These are phyloP conservation scores for Suillus placidus DNA, from an alignment of 768 basidiomycete species.

Conservation along the genomic window DNA sequence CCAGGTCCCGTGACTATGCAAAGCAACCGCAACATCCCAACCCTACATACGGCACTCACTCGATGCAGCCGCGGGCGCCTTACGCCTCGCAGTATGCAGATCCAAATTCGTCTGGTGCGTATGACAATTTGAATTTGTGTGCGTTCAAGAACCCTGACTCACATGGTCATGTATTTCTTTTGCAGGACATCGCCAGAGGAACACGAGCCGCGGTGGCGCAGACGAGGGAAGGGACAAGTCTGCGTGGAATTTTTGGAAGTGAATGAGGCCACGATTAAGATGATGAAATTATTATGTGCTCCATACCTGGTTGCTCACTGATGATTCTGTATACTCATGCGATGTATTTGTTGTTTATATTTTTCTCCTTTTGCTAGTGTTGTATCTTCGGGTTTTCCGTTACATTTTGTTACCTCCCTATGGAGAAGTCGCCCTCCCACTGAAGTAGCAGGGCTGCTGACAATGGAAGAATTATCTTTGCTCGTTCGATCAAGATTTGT, in stretches of 20 bases:
- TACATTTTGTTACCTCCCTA: neutral
- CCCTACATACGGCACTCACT: neutral
- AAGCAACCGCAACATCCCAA: neutral
- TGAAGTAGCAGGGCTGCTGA: neutral
- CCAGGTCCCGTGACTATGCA: neutral
- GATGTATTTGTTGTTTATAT: neutral
- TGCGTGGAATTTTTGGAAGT: conserved; percentile 17
- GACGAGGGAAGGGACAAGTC: conserved; percentile 12
- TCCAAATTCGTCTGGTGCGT: neutral
- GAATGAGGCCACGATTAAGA: neutral
- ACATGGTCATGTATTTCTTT: neutral
- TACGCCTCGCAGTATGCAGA: conserved; percentile 1
- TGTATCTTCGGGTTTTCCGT: neutral
- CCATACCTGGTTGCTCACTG: neutral
- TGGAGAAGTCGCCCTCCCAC: neutral
- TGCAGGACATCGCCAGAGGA: neutral
- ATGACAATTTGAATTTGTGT: neutral
- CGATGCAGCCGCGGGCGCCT: neutral
- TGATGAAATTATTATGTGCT: conserved; percentile 11
- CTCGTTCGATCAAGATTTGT: neutral
- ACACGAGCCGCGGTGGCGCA: conserved; percentile 10
- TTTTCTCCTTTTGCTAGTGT: neutral
- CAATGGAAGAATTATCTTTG: neutral
- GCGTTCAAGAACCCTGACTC: neutral
- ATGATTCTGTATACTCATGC: neutral